These are phyloP conservation scores for Globisporangium polare DNA, from an alignment of 352 stramenopile species.

Conservation along the genomic window DNA sequence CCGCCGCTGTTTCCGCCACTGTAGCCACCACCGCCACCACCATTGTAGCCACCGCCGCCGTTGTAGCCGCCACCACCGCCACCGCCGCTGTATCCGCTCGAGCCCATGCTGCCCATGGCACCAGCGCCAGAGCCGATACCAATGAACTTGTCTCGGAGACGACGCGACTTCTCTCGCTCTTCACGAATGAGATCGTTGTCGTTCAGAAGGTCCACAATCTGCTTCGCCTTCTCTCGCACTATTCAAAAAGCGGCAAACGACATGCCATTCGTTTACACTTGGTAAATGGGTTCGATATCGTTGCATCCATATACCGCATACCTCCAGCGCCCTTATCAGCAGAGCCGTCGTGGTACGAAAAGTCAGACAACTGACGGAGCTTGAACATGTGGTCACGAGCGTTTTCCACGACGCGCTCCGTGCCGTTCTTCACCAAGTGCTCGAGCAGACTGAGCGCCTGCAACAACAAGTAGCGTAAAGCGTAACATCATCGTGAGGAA, in stretches of 20 bases:
- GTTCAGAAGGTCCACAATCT: conserved; percentile 84
- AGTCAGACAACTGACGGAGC: conserved; percentile 81
- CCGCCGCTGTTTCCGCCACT: conserved; percentile 31
- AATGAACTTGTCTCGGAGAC: conserved; percentile 86
- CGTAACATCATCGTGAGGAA: not conserved
- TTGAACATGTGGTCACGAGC: conserved; percentile 93
- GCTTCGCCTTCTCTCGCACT: conserved; percentile 90
- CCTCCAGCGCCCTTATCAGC: conserved; percentile 83
- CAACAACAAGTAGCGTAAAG: not conserved
- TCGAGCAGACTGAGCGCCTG: conserved; percentile 92
- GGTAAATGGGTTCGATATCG: no score
- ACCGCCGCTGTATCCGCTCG: conserved; percentile 14
- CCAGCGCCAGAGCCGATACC: conserved; percentile 69
- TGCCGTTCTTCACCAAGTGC: conserved; percentile 98
- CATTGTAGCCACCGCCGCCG: conserved; percentile 27
- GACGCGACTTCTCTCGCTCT: conserved; percentile 82
- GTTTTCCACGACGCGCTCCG: conserved; percentile 97
- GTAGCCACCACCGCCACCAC: conserved; percentile 24
- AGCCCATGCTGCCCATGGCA: conserved; percentile 25
- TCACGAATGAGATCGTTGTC: conserved; percentile 88
- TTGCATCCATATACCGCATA: no score
- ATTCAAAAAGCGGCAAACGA: no score
- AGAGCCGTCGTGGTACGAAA: conserved; percentile 87
- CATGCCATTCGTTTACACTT: no score
- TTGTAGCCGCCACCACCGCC: conserved; percentile 23